These are phyloP conservation scores for Podospora australis DNA, from an alignment of 495 filamentous ascomycete species.

Conservation along the genomic window DNA sequence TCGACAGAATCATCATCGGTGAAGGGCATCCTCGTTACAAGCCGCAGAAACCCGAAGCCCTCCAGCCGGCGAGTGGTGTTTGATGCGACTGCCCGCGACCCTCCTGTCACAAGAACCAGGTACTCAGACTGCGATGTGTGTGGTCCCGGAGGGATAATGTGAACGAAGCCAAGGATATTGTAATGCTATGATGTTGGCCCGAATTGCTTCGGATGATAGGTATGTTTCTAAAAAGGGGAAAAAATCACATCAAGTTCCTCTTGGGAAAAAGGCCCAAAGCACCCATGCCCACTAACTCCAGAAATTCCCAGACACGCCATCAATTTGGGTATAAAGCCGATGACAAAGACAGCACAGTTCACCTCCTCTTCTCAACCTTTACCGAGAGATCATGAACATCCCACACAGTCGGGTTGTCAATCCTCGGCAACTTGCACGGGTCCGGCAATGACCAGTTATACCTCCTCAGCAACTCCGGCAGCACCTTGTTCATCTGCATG, in stretches of 20 bases:
- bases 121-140: background rate
- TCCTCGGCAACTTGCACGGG: background rate
- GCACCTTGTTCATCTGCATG: constrained; percentile 45
- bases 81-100: no score
- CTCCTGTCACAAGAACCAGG: no score
- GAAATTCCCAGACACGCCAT: no score
- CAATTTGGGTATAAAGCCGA: no score
- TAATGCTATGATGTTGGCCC: background rate
- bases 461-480: constrained; percentile 30
- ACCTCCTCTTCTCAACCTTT: constrained; percentile 2
- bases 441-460: constrained; percentile 4
- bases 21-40: background rate
- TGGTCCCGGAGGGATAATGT: background rate
- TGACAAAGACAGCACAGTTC: background rate
- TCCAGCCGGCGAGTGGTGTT: no score
- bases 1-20: no score
- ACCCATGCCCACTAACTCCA: no score
- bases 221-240: background rate
- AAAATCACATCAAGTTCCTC: background rate
- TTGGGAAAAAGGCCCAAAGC: no score
- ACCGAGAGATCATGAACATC: constrained; percentile 1
- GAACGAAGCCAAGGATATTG: background rate
- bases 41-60: background rate
- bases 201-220: background rate
- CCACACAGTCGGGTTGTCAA: background rate